Conservation (phyloP, 768 basidiomycete genomes). For the Nidularia sp. region DNA sequence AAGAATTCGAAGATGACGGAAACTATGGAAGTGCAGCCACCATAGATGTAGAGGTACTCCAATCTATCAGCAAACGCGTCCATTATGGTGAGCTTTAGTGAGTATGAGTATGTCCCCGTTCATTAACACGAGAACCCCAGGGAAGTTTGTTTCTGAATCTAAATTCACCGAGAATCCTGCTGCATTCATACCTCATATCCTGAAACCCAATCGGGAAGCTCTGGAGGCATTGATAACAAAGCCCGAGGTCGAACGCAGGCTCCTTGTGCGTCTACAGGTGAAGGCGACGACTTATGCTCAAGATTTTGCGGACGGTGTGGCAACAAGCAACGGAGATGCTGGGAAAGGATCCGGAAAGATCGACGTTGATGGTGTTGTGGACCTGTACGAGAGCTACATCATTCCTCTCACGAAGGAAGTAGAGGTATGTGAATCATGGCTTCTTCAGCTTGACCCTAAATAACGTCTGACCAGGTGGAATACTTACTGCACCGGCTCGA, state of each 20-base stretch:
- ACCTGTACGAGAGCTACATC: constrained; percentile 91
- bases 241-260: constrained; percentile 86
- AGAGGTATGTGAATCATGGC: constrained; percentile 54
- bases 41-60: constrained; percentile 93
- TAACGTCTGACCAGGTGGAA: constrained; percentile 63
- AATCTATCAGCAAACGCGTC: constrained; percentile 96
- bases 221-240: constrained; percentile 93
- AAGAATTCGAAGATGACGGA: constrained; percentile 86
- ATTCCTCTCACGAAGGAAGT: constrained; percentile 98
- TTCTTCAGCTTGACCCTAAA: background rate
- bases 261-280: constrained; percentile 80
- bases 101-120: background rate
- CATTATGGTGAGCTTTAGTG: constrained; percentile 74
- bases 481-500: constrained; percentile 91
- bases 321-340: constrained; percentile 17
- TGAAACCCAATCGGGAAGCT: constrained; percentile 66
- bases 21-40: constrained; percentile 97
- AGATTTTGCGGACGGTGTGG: constrained; percentile 72
- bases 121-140: constrained; percentile 33
- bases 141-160: constrained; percentile 98
- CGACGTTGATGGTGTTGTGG: constrained; percentile 89
- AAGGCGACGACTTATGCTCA: constrained; percentile 81
- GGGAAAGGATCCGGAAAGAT: constrained; percentile 55
- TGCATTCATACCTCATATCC: constrained; percentile 91
- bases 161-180: constrained; percentile 88